Base-by-base conservation (phyloP, 768 basidiomycete species). In the Mycena metata region DNA sequence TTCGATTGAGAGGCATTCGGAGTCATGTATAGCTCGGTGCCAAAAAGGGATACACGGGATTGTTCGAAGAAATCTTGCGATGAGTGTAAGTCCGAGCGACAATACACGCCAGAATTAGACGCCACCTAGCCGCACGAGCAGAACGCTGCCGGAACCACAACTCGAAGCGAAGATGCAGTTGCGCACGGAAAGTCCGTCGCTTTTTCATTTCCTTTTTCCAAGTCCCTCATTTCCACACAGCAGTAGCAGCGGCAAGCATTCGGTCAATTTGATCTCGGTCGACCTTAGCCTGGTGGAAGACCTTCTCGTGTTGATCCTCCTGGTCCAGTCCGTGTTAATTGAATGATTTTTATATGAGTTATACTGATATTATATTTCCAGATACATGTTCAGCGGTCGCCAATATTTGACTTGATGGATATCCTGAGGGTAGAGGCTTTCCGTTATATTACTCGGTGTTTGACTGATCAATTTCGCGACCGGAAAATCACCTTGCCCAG, bases 401-500 rank as follows among this genome's bases (percentile, higher is more conserved):
- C 83, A 3, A 69, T 90, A 2, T 92, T 93, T 63, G 88, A 92
- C 58, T 81, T 94, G 62, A 85, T 95, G 84, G 84, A 86, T 47
- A 85, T 94, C 64, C 78, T 93, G 26, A 81, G 91, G 64, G 92
- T 72, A 70, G 86, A 72, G n/a, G 33, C 23, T 65, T 60, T 39
- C 15, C 49, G 41, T 12, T 39, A 16, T 39, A 16, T 69, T 21
- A 43, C 61, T 56, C n/a, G 10, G 46, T 42, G n/a, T 7, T 55
- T 59, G 60, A 19, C 70, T 56, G 67, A 72, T 59, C 56, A 12
- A 49, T 51, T 60, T 60, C 24, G 55, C 21, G 51, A 4, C 70
- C 94, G 93, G 91, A 94, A 81, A 93, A 92, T 76, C 90, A 90
- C 5, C 78, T 88, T 7, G 91, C 91, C 0, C 91, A 93, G 76